These are phyloP conservation scores for Periconia digitata DNA, from an alignment of 2,329 filamentous ascomycete species.

Conservation along the genomic window DNA sequence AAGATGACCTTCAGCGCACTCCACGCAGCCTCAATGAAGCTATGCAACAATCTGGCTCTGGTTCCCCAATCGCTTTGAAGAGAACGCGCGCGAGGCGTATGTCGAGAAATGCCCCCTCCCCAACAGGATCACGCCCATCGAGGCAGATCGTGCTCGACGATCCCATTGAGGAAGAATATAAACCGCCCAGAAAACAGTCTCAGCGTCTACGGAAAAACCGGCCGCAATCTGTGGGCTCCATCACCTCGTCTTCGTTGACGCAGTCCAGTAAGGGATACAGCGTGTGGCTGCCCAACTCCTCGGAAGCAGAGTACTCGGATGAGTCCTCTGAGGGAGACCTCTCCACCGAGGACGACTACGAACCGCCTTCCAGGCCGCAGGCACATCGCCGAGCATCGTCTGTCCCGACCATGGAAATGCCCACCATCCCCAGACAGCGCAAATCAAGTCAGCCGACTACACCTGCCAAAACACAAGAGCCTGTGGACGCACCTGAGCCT, in stretches of 20 bases:
- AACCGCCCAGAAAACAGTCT: constrained; percentile 33
- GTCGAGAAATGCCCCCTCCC: constrained; percentile 31
- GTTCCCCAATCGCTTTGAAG: constrained; percentile 37
- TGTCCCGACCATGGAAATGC: constrained; percentile 50
- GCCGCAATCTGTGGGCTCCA: constrained; percentile 19
- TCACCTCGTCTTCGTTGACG: constrained; percentile 24
- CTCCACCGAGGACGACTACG: constrained; percentile 20
- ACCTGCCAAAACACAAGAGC: constrained; percentile 21
- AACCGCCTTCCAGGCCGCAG: constrained; percentile 34
- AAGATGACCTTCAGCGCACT: constrained; percentile 30
- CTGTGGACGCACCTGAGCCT: constrained; percentile 14
- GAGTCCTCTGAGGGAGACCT: constrained; percentile 36
- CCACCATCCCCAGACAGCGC: constrained; percentile 48
- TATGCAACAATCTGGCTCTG: constrained; percentile 30
- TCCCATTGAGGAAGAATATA: constrained; percentile 25
- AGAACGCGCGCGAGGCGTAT: constrained; percentile 44
- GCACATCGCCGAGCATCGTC: constrained; percentile 51
- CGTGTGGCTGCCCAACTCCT: constrained; percentile 51
- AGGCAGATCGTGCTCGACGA: constrained; percentile 41
- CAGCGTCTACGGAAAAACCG: constrained; percentile 25
- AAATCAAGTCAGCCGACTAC: constrained; percentile 45
- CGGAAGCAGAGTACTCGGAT: constrained; percentile 39
- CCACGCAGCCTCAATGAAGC: constrained; percentile 42
- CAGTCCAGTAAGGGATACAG: constrained; percentile 46
- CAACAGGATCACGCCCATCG: constrained; percentile 31